Evolutionary conservation across 768 basidiomycete genomes (phyloP).

Genomic region (Leccinellum rugosiceps): DNA sequence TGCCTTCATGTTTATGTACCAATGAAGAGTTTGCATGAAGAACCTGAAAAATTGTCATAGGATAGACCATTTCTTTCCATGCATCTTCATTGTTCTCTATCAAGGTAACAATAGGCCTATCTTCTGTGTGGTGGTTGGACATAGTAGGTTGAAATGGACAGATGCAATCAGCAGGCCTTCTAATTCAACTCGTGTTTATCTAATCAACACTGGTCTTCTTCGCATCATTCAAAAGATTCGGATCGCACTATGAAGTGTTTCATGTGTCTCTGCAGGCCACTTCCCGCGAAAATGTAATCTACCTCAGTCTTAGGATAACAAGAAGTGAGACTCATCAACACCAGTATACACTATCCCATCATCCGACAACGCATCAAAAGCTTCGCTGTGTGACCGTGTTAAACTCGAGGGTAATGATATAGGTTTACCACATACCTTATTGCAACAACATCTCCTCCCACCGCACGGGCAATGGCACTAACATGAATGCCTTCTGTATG

Average conservation of each 20-base stretch:
- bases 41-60: conserved; percentile 57
- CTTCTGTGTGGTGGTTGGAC: conserved; percentile 4
- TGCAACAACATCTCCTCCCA: conserved; percentile 53
- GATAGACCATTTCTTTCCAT: conserved; percentile 31
- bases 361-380: conserved; percentile 74
- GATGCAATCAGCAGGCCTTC: neutral
- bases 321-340: conserved; percentile 78
- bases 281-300: neutral
- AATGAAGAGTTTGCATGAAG: conserved; percentile 35
- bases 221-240: neutral
- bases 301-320: conserved; percentile 39
- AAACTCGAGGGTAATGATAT: neutral
- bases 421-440: conserved; percentile 52
- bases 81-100: neutral
- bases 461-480: conserved; percentile 61
- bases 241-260: neutral
- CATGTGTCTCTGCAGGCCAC: neutral
- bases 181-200: neutral
- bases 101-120: neutral
- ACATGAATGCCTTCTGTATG: conserved; percentile 72
- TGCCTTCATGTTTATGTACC: conserved; percentile 34
- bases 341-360: conserved; percentile 80
- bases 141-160: neutral
- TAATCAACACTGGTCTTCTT: neutral
- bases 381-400: conserved; percentile 44